A percentile compares a stretch with the other conserved stretches of the same genome.
Evolutionary conservation across 768 basidiomycete species (phyloP).

Genomic region (Boletus speciosus): DNA sequence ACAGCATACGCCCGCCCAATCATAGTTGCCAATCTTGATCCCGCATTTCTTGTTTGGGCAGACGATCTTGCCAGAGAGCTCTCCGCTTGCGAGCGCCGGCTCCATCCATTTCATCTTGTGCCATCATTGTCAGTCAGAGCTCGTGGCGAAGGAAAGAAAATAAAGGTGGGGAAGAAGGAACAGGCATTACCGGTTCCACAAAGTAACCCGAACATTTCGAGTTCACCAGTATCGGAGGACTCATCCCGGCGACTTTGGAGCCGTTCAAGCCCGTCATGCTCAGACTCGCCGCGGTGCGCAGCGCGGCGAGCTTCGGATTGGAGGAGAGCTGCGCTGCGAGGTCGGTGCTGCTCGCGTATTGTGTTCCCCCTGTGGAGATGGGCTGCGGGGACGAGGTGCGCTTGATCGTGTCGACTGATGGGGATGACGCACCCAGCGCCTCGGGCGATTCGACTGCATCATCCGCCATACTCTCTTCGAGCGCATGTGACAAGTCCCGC

Average conservation of each 20-base stretch:
- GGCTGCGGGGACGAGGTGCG: conserved; percentile 3
- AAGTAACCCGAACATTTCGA: conserved; percentile 95
- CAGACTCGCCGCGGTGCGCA: conserved; percentile 33
- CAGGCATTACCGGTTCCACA: conserved; percentile 71
- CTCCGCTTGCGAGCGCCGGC: conserved; percentile 66
- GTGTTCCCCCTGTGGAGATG: neutral
- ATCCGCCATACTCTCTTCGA: conserved; percentile 20
- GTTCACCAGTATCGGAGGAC: conserved; percentile 69
- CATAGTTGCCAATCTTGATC: conserved; percentile 91
- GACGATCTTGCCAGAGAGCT: conserved; percentile 80
- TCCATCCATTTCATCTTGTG: conserved; percentile 97
- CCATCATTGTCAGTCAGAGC: neutral
- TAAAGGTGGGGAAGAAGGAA: neutral
- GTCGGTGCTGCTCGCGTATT: conserved; percentile 27
- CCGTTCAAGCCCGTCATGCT: conserved; percentile 28
- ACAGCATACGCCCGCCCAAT: conserved; percentile 94
- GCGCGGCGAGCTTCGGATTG: conserved; percentile 47
- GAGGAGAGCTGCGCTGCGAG: conserved; percentile 45
- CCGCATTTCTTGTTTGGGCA: conserved; percentile 92
- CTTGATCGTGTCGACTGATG: neutral
- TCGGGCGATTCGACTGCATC: neutral
- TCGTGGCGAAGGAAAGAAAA: too few species aligned
- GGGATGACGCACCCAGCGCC: neutral
- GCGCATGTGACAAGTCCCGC: conserved; percentile 29
- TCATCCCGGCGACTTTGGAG: conserved; percentile 22